Percentiles rank a stretch among this genome's conserved stretches.
Evolutionary conservation across 1,284 basidiomycete genomes (phyloP).

Genomic region (Cryptococcus sp.): DNA sequence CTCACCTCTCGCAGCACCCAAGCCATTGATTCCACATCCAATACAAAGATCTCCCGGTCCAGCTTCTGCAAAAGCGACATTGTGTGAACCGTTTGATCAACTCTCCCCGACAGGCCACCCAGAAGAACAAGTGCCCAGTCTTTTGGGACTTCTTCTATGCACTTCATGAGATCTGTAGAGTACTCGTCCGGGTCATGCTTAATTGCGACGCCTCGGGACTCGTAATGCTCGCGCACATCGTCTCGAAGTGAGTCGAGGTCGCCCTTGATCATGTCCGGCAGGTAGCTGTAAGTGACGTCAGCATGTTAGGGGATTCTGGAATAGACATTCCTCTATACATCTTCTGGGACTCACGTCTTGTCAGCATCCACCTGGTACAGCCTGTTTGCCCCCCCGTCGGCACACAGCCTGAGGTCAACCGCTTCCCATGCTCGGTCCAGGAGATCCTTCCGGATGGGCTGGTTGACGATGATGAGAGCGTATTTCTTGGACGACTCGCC

Average conservation of each 20-base stretch:
- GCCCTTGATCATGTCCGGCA: slow-evolving; percentile 85
- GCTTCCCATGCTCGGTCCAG: slow-evolving; percentile 67
- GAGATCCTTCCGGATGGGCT: slow-evolving; percentile 64
- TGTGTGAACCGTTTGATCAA: slow-evolving; percentile 92
- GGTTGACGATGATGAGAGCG: slow-evolving; percentile 83
- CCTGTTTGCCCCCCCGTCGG: slow-evolving; percentile 91
- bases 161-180: slow-evolving; percentile 94
- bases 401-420: slow-evolving; percentile 58
- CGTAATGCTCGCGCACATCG: slow-evolving; percentile 71
- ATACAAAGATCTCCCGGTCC: slow-evolving; percentile 59
- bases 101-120: slow-evolving; percentile 82
- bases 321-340: not conserved
- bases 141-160: slow-evolving; percentile 63
- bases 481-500: slow-evolving; percentile 17
- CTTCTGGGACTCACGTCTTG: slow-evolving; percentile 8
- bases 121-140: slow-evolving; percentile 64
- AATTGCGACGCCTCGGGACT: slow-evolving; percentile 62
- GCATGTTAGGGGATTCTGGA: not conserved
- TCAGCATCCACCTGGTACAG: slow-evolving; percentile 63
- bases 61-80: slow-evolving; percentile 81
- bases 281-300: slow-evolving; percentile 53
- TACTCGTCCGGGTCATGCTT: slow-evolving; percentile 69
- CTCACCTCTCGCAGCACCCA: slow-evolving; percentile 79
- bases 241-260: slow-evolving; percentile 83
- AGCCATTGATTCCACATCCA: slow-evolving; percentile 77